Base-by-base conservation (phyloP, 192 early-diverging fungal genomes). In the Linnemannia hyalina region DNA sequence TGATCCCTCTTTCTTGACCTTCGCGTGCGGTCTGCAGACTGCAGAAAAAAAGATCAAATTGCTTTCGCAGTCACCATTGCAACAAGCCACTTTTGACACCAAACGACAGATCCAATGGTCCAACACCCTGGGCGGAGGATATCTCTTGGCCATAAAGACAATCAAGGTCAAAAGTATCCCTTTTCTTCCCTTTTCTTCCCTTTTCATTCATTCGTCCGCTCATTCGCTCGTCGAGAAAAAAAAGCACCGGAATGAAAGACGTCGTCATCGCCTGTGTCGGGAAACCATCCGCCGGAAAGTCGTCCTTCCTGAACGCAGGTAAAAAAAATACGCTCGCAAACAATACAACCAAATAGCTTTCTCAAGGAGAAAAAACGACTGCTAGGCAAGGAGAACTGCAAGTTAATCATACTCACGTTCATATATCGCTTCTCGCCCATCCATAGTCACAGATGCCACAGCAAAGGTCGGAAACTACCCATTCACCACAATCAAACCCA, bases 401-500 rank as follows among this genome's bases (percentile, higher is more conserved):
- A 1, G 16, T 18, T 20, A 5, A 6, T 20, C 16, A 20, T 49
- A 52, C 18, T 52, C 49, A 22, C 47, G 3, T 16, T 18, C 20
- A 4, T 52, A 52, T 52, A 5, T 4, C 5, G 6, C 49, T 22
- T 22, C 13, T 52, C 16, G 40, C 35, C 41, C 70, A 44, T 15
- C 38, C 10, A 65, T 78, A 92, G 94, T 96, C 23, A 93, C 93
- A 1, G 96, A 97, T 75, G 96, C 96, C 8, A 89, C 92, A 23
- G 96, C 96, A 60, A 97, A 97, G 77, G 96, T 96, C 26, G 96
- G 89, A 11, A 95, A 93, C 82, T 96, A 93, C 70, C 96, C 96
- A 8, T 97, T 97, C 89, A 97, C 96, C 26, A 97, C 96, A 40
- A 97, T 97, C 54, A 93, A 94, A 74, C 95, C 95, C 23, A 96